Evolutionary conservation across 73 alveolate genomes (phyloP).

Genomic region (Paraurostyla sp.): DNA sequence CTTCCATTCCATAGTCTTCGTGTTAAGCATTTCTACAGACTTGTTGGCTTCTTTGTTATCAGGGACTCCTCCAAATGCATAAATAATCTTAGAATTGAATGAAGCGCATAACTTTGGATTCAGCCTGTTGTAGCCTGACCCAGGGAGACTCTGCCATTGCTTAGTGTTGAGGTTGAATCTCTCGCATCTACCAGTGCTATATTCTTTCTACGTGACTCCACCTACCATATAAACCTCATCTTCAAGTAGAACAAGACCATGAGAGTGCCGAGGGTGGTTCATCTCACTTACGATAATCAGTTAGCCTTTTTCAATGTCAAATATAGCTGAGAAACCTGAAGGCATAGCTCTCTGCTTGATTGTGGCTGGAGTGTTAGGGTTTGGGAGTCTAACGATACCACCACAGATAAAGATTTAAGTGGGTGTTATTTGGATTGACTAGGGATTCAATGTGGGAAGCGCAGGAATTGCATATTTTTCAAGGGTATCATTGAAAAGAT

Average conservation of each 20-base stretch:
- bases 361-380: not conserved
- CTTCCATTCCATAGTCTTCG: slow-evolving; percentile 33
- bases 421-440: slow-evolving; percentile 4
- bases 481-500: slow-evolving; percentile 12
- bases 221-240: slow-evolving; percentile 31
- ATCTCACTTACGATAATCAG: slow-evolving; percentile 12
- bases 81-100: not conserved
- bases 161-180: slow-evolving; percentile 26
- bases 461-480: slow-evolving; percentile 26
- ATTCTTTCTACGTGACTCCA: slow-evolving; percentile 24
- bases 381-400: not conserved
- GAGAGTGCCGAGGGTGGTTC: slow-evolving; percentile 20
- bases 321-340: slow-evolving; percentile 32
- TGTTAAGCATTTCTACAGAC: not conserved
- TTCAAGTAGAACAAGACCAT: slow-evolving; percentile 5
- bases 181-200: not conserved
- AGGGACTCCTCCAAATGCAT: slow-evolving; percentile 43
- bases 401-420: slow-evolving; percentile 41
- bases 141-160: slow-evolving; percentile 34
- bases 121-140: not conserved
- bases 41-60: slow-evolving; percentile 21
- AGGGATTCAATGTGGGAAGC: not conserved
- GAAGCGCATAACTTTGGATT: slow-evolving; percentile 25
- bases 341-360: not conserved
- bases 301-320: not conserved